These are phyloP conservation scores for Boletellus ananiceps DNA, from an alignment of 768 basidiomycete genomes.

Conservation along the genomic window DNA sequence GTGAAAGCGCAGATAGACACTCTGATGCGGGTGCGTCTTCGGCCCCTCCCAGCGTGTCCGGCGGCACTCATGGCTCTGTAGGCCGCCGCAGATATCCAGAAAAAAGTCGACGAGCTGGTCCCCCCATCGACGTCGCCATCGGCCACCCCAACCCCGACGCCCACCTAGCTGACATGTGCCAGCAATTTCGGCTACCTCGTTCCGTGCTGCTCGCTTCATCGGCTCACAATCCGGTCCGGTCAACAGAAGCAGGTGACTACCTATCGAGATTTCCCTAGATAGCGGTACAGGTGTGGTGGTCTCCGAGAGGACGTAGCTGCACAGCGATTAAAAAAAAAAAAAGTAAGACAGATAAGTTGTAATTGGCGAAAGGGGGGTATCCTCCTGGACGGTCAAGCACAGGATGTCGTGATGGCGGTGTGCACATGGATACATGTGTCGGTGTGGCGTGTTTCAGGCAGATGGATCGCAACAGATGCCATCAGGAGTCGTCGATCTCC, in stretches of 20 bases:
- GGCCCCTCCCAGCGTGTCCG: background rate
- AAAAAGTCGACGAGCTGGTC: slow-evolving; percentile 68
- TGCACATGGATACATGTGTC: slow-evolving; percentile 12
- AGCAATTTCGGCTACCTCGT: slow-evolving; percentile 2
- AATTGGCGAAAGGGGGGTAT: slow-evolving; percentile 25
- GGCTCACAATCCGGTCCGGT: background rate
- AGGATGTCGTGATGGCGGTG: background rate
- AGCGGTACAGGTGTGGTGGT: slow-evolving; percentile 28
- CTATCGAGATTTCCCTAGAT: slow-evolving; percentile 24
- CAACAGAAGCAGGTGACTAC: no score
- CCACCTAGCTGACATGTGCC: slow-evolving; percentile 12
- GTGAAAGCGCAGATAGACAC: slow-evolving; percentile 76
- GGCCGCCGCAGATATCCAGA: slow-evolving; percentile 70
- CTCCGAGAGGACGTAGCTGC: slow-evolving; percentile 20
- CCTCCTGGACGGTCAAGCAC: slow-evolving; percentile 13
- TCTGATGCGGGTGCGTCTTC: slow-evolving; percentile 58
- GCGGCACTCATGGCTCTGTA: slow-evolving; percentile 28
- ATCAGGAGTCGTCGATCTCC: slow-evolving; percentile 41
- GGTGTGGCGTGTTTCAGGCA: slow-evolving; percentile 11
- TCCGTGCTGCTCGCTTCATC: background rate
- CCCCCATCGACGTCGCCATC: slow-evolving; percentile 36
- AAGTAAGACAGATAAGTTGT: slow-evolving; percentile 12
- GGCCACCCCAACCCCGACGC: slow-evolving; percentile 25
- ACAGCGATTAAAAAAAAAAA: slow-evolving; percentile 17
- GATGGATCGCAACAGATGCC: slow-evolving; percentile 1